Evolutionary conservation across 2,329 filamentous ascomycete species (phyloP).

Genomic region (Arthrobotrys conoides): DNA sequence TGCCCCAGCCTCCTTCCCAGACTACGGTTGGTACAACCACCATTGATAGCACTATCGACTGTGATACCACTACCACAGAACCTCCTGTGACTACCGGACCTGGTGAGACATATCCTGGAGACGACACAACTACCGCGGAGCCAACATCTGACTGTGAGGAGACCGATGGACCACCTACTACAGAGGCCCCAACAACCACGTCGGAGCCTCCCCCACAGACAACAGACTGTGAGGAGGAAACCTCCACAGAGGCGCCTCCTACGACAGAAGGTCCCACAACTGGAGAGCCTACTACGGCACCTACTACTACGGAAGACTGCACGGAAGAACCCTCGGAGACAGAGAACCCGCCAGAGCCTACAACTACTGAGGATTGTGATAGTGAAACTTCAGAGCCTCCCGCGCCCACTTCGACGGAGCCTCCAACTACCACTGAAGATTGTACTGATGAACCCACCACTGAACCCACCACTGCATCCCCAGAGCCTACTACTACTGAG

Average conservation of each 20-base stretch:
- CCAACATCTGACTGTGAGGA: slow-evolving; percentile 61
- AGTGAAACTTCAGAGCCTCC: slow-evolving; percentile 38
- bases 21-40: slow-evolving; percentile 52
- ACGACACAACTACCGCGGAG: slow-evolving; percentile 48
- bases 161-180: slow-evolving; percentile 52
- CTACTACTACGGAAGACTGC: slow-evolving; percentile 53
- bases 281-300: slow-evolving; percentile 18
- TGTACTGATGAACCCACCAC: slow-evolving; percentile 49
- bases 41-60: slow-evolving; percentile 53
- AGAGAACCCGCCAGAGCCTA: slow-evolving; percentile 32
- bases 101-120: slow-evolving; percentile 59
- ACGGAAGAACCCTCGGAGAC: slow-evolving; percentile 44
- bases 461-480: slow-evolving; percentile 27
- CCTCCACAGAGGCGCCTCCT: slow-evolving; percentile 33
- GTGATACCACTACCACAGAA: slow-evolving; percentile 56
- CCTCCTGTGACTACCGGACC: slow-evolving; percentile 42
- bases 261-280: slow-evolving; percentile 32
- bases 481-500: slow-evolving; percentile 9
- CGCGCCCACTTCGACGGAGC: slow-evolving; percentile 32
- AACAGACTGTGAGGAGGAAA: slow-evolving; percentile 45
- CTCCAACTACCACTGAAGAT: slow-evolving; percentile 43
- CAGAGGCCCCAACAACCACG: slow-evolving; percentile 30
- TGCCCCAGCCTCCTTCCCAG: slow-evolving; percentile 28
- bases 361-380: slow-evolving; percentile 39
- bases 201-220: slow-evolving; percentile 29